Evolutionary conservation across 2,329 filamentous ascomycete genomes (phyloP).

Genomic region (Neonectria magnoliae): DNA sequence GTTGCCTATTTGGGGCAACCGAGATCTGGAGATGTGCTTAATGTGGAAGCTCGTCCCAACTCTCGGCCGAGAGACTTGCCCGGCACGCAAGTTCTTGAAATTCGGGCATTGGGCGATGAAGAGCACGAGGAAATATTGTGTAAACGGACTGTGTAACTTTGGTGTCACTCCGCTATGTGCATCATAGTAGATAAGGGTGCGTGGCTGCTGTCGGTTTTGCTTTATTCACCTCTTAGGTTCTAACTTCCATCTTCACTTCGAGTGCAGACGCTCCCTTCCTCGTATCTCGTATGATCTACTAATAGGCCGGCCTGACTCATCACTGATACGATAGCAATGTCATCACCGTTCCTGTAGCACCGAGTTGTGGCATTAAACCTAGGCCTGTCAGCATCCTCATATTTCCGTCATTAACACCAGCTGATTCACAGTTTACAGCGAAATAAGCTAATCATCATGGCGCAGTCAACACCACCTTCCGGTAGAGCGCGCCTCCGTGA

Average conservation of each 20-base stretch:
- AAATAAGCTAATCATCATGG: no score
- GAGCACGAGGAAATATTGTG: background rate
- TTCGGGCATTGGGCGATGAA: background rate
- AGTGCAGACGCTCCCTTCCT: background rate
- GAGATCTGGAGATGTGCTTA: background rate
- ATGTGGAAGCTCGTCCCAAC: conserved; percentile 3
- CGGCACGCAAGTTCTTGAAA: background rate
- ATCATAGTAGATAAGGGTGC: no score
- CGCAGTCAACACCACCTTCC: background rate
- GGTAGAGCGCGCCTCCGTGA: conserved; percentile 49
- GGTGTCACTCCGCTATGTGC: background rate
- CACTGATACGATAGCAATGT: background rate
- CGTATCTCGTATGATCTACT: background rate
- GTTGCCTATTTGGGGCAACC: conserved; percentile 19
- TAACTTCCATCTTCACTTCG: background rate
- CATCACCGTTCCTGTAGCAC: background rate
- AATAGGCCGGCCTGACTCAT: background rate
- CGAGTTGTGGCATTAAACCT: background rate
- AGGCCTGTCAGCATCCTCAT: background rate
- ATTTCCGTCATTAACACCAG: background rate
- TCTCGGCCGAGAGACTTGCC: background rate
- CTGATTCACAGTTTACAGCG: no score
- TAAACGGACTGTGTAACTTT: background rate
- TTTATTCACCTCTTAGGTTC: background rate
- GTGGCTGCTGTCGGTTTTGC: background rate